These are phyloP conservation scores for Zymoseptoria pseudotritici DNA, from an alignment of 2,329 filamentous ascomycete genomes.

Conservation along the genomic window DNA sequence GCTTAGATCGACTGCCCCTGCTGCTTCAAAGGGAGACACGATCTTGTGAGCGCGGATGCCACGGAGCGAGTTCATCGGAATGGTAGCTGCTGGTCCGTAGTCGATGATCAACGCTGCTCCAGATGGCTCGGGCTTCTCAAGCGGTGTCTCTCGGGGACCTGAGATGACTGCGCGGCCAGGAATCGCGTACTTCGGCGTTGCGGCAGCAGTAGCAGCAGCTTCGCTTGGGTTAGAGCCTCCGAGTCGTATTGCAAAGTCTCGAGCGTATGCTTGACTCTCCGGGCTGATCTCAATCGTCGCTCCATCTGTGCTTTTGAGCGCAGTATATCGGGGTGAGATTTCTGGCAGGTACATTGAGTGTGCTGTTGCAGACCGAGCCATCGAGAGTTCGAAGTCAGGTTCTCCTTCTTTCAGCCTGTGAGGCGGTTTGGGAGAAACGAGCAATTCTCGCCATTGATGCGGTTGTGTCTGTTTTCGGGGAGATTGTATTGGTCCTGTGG, in stretches of 20 bases:
- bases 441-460: constrained; percentile 71
- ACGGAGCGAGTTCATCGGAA: constrained; percentile 83
- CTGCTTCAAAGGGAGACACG: constrained; percentile 70
- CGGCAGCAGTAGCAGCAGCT: constrained; percentile 9
- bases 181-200: constrained; percentile 15
- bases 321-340: constrained; percentile 68
- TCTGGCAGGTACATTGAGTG: constrained; percentile 81
- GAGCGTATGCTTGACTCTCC: constrained; percentile 70
- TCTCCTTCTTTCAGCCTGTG: constrained; percentile 43
- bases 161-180: constrained; percentile 16
- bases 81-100: constrained; percentile 72
- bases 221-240: constrained; percentile 50
- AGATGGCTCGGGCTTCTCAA: constrained; percentile 54
- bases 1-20: constrained; percentile 79
- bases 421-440: constrained; percentile 57
- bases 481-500: constrained; percentile 42
- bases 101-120: constrained; percentile 94
- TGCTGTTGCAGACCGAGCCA: constrained; percentile 67
- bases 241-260: constrained; percentile 77
- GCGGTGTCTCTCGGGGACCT: constrained; percentile 23
- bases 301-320: constrained; percentile 58
- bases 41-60: constrained; percentile 72
- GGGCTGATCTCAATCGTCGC: constrained; percentile 85
- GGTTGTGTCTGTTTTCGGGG: constrained; percentile 22
- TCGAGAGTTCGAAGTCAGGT: constrained; percentile 81